Percentiles rank a stretch among this genome's conserved stretches.
phyloP scores from a whole-genome alignment of 2,329 filamentous ascomycete genomes.

The Chaetomiaceae sp. region DNA sequence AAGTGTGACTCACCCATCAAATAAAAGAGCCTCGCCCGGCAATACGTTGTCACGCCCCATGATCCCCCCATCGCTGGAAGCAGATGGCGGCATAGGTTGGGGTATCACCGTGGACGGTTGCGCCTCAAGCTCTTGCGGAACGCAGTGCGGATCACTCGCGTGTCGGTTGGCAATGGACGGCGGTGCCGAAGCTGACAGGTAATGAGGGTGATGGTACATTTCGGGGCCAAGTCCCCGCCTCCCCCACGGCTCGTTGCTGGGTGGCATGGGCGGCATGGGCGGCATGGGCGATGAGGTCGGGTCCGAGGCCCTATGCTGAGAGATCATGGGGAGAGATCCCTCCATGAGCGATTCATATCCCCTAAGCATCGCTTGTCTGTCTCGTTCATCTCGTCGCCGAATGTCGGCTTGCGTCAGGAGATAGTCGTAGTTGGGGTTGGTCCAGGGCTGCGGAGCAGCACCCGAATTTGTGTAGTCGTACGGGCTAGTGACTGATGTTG shows the following conservation, averaged over 20 bases:
- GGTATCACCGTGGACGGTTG: constrained; percentile 24
- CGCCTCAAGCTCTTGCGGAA: constrained; percentile 18
- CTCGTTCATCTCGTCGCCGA: constrained; percentile 11
- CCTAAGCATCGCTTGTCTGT: constrained; percentile 4
- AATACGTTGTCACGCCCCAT: constrained; percentile 26
- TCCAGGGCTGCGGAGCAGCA: constrained; percentile 11
- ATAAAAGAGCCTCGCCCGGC: constrained; percentile 26
- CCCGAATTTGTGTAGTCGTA: constrained; percentile 4
- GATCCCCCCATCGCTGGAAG: constrained; percentile 23
- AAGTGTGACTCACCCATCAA: constrained; percentile 23
- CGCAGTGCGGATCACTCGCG: constrained; percentile 8
- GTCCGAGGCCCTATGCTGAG: constrained; percentile 4
- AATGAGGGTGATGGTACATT: not conserved
- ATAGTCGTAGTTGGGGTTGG: constrained; percentile 19
- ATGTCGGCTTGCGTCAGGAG: constrained; percentile 19
- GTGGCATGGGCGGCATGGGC: not conserved
- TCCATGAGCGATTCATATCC: constrained; percentile 23
- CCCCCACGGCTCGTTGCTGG: constrained; percentile 4
- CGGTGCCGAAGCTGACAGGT: constrained; percentile 8
- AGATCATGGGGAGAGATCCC: constrained; percentile 15
- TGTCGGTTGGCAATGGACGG: constrained; percentile 3
- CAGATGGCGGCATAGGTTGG: constrained; percentile 13
- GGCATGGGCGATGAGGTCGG: constrained; percentile 1
- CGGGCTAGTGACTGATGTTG: not conserved
- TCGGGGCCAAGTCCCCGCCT: not conserved